Percentiles rank a stretch among this genome's conserved stretches.
Conservation (phyloP, 306 rosid genomes). For the Oemleria cerasiformis region DNA sequence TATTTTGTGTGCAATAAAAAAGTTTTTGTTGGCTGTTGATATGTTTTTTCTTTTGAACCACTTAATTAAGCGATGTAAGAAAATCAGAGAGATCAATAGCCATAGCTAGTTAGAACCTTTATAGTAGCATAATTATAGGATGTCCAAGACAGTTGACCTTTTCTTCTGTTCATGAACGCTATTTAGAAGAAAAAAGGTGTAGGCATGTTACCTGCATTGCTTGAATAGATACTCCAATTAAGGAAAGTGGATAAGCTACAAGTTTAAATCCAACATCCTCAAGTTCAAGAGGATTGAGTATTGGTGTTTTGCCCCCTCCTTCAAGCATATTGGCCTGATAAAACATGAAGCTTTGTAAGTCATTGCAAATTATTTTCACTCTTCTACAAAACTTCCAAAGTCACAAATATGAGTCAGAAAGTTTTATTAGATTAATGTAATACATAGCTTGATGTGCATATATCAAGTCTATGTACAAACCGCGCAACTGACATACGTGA, state of each 20-base stretch:
- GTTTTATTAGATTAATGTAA: background rate
- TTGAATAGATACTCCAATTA: constrained; percentile 79
- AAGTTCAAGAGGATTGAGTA: constrained; percentile 70
- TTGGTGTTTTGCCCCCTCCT: constrained; percentile 96
- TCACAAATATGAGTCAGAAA: background rate
- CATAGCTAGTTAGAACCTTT: background rate
- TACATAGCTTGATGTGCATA: background rate
- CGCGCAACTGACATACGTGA: background rate
- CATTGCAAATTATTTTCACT: constrained; percentile 7
- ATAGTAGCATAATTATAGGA: background rate
- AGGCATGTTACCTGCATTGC: constrained; percentile 79
- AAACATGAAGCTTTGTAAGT: constrained; percentile 19
- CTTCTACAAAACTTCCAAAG: background rate
- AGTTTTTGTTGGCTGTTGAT: background rate
- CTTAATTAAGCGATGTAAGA: background rate
- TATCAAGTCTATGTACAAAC: background rate
- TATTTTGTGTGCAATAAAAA: background rate
- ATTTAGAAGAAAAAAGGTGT: constrained; percentile 13
- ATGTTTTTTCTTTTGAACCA: background rate
- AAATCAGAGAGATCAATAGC: constrained; percentile 5
- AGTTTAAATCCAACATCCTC: constrained; percentile 78
- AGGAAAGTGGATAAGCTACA: constrained; percentile 85
- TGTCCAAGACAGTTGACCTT: background rate
- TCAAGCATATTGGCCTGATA: constrained; percentile 93
- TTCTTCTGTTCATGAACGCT: background rate